Evolutionary conservation across 1,284 basidiomycete species (phyloP), one percentile per base, ranked within the genome.

Genomic region (Leucoagaricus sp.): DNA sequence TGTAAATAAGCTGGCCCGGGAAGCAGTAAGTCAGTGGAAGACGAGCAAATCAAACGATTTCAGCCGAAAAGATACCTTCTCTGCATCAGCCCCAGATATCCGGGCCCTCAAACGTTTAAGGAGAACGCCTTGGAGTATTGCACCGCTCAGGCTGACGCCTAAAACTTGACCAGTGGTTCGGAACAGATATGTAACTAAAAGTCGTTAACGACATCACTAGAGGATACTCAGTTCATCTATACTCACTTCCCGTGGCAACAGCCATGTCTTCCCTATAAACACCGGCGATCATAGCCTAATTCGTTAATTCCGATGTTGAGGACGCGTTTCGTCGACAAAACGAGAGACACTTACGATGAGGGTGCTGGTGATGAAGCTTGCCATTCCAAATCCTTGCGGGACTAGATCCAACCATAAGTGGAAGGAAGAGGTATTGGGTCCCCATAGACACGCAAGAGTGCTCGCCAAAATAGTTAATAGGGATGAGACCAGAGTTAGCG

Each of bases 111-210:
- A 74, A 67, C 89, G 84, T 48, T 77, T 72, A 21, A 87, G 74
- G 44, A 96, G 78, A 29, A 94, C 79, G 4, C 84, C 83, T 72
- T 96, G 94, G 23, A 93, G 76, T 41, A 95, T 72, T 1, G 91
- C 89, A 29, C 91, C 91, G 60, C 89, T 88, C 45, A 95, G 74
- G 64, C 90, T 89, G 52, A 96, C 94, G 48, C 93, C 93, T 45
- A 96, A 80, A 19, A 94, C 94, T 75, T 96, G 94, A 13, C 94
- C 94, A 10, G 91, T 92, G 4, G 93, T 94, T 64, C 93, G 80
- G 76, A 94, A 94, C 49, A 95, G 77, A 73, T 96, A 96, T 23
- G 91, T 93, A 64, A 95, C 93, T 95, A 65, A 34, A 61, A 34
- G 56, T 49, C 13, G 41, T 58, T 8, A 49, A 47, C 49, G 31